Conservation (phyloP, 75 land plant species). For the Pseudotsuga menziesii region DNA sequence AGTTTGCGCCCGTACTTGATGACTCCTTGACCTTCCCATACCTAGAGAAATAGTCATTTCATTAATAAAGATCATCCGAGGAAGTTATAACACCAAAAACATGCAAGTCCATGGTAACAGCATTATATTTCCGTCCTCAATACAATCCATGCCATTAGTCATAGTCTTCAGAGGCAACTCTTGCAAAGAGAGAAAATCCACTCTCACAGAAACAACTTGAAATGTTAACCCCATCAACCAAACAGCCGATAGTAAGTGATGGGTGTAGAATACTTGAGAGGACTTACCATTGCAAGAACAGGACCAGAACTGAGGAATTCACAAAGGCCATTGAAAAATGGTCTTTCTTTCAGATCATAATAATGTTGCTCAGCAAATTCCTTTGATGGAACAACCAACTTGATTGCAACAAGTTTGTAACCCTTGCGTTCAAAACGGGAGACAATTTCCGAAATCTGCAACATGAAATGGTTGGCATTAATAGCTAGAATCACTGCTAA, state of each 20-base stretch:
- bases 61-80: too few species aligned
- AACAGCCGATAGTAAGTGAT: too few species aligned
- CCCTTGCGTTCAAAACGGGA: slow-evolving; percentile 93
- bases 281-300: slow-evolving; percentile 86
- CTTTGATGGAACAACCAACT: slow-evolving; percentile 82
- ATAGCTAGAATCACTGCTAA: neutral
- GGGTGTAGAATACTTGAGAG: neutral
- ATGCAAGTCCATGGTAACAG: too few species aligned
- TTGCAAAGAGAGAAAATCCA: too few species aligned
- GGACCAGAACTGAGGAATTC: slow-evolving; percentile 96
- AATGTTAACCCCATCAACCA: too few species aligned
- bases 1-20: slow-evolving; percentile 92
- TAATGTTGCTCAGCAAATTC: slow-evolving; percentile 93
- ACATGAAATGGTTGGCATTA: neutral
- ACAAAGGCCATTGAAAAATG: slow-evolving; percentile 91
- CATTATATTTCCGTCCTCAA: too few species aligned
- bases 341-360: slow-evolving; percentile 81
- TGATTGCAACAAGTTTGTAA: slow-evolving; percentile 90
- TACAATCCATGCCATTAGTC: too few species aligned
- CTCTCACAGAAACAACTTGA: too few species aligned
- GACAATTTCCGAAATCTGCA: slow-evolving; percentile 85
- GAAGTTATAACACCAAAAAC: too few species aligned
- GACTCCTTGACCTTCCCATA: slow-evolving; percentile 99
- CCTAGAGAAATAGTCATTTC: slow-evolving; percentile 30
- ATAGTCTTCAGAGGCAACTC: too few species aligned